phyloP scores from a whole-genome alignment of 805 yeast genomes.

The Metschnikowia anglica region DNA sequence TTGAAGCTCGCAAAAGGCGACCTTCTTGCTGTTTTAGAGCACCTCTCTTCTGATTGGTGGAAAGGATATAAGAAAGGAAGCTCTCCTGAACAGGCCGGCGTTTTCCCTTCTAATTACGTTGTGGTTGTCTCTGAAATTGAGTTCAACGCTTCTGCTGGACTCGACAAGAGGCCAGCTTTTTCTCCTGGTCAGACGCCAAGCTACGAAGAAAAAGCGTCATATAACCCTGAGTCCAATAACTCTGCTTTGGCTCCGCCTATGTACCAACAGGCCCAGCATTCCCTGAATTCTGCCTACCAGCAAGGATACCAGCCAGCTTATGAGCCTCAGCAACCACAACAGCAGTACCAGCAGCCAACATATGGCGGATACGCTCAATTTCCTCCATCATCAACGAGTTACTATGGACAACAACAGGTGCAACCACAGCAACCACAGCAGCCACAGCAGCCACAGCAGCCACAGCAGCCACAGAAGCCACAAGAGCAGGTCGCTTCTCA shows the following conservation, averaged over 20 bases:
- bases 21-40: conserved; percentile 66
- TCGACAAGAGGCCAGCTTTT: conserved; percentile 16
- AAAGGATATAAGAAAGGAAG: conserved; percentile 56
- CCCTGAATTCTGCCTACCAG: conserved; percentile 18
- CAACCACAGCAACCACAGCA: conserved; percentile 20
- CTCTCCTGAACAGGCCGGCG: conserved; percentile 55
- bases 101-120: conserved; percentile 90
- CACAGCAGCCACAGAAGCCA: conserved; percentile 24
- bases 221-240: conserved; percentile 1
- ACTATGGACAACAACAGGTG: conserved; percentile 37
- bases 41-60: conserved; percentile 87
- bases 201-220: conserved; percentile 8
- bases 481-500: conserved; percentile 15
- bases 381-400: conserved; percentile 52
- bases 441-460: conserved; percentile 21
- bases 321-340: no score
- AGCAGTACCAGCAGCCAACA: conserved; percentile 26
- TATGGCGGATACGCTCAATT: conserved; percentile 43
- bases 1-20: conserved; percentile 65
- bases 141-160: conserved; percentile 22
- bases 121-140: conserved; percentile 38
- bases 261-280: conserved; percentile 21
- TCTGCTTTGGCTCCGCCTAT: conserved; percentile 7
- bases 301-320: conserved; percentile 6
- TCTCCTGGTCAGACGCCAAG: conserved; percentile 19